phyloP scores from a whole-genome alignment of 768 basidiomycete genomes.

The Dacryopinax primogenitus region DNA sequence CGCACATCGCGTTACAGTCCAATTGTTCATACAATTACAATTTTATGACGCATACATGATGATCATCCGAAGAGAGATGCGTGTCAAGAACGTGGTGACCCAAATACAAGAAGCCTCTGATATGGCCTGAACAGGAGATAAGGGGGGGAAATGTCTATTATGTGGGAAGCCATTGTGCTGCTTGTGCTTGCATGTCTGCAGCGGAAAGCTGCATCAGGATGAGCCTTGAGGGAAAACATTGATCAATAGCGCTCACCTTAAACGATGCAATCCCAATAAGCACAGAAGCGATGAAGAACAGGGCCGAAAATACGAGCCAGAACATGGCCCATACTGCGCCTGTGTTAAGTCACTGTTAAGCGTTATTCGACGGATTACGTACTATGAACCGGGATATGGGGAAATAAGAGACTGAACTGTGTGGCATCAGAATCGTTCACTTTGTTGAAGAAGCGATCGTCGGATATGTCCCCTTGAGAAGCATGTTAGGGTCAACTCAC shows the following conservation, averaged over 20 bases:
- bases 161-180: constrained; percentile 39
- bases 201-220: constrained; percentile 33
- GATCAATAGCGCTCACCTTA: constrained; percentile 41
- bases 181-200: constrained; percentile 56
- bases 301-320: constrained; percentile 72
- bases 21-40: constrained; percentile 2
- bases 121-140: neutral
- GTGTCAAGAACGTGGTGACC: neutral
- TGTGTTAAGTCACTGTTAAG: constrained; percentile 3
- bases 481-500: constrained; percentile 8
- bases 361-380: constrained; percentile 21
- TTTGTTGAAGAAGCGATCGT: constrained; percentile 91
- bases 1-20: no score
- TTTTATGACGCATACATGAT: constrained; percentile 8
- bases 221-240: constrained; percentile 11
- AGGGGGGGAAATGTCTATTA: constrained; percentile 8
- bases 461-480: constrained; percentile 72
- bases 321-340: constrained; percentile 65
- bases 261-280: constrained; percentile 73
- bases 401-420: constrained; percentile 69
- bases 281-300: constrained; percentile 61
- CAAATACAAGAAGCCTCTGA: neutral
- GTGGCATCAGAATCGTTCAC: constrained; percentile 86
- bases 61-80: neutral
- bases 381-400: constrained; percentile 60